Evolutionary conservation across 2,329 filamentous ascomycete genomes (phyloP).

Genomic region (Fusarium aywerte): DNA sequence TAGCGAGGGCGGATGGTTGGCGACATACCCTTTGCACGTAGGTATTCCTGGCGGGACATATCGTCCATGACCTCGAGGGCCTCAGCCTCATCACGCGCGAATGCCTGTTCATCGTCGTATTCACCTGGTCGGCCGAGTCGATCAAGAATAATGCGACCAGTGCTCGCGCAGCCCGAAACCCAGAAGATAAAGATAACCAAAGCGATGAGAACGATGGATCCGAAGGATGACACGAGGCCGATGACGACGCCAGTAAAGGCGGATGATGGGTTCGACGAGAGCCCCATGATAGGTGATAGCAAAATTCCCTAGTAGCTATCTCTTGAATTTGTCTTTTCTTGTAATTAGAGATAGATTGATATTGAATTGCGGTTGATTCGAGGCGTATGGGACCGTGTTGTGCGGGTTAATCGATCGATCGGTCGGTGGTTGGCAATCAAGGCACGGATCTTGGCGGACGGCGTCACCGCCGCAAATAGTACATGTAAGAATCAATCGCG

Average conservation of each 20-base stretch:
- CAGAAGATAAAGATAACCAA: slow-evolving; percentile 92
- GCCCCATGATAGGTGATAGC: slow-evolving; percentile 45
- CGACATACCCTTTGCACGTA: slow-evolving; percentile 87
- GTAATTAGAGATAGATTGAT: neutral
- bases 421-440: slow-evolving; percentile 35
- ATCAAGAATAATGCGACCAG: slow-evolving; percentile 91
- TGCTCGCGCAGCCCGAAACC: slow-evolving; percentile 74
- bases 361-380: slow-evolving; percentile 28
- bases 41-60: slow-evolving; percentile 86
- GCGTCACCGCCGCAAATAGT: slow-evolving; percentile 47
- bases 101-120: slow-evolving; percentile 97
- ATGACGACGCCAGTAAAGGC: slow-evolving; percentile 85
- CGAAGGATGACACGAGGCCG: slow-evolving; percentile 92
- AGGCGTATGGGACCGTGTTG: slow-evolving; percentile 29
- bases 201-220: slow-evolving; percentile 86
- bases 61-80: slow-evolving; percentile 97
- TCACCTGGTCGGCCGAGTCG: slow-evolving; percentile 92
- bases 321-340: neutral
- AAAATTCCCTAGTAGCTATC: neutral
- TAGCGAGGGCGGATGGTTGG: neutral
- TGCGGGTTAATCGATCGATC: slow-evolving; percentile 33
- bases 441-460: slow-evolving; percentile 42
- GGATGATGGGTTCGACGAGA: slow-evolving; percentile 53
- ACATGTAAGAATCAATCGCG: slow-evolving; percentile 46
- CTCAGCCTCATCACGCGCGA: slow-evolving; percentile 92